Evolutionary conservation across 352 stramenopile species (phyloP).

Genomic region (Globisporangium echinulatum): DNA sequence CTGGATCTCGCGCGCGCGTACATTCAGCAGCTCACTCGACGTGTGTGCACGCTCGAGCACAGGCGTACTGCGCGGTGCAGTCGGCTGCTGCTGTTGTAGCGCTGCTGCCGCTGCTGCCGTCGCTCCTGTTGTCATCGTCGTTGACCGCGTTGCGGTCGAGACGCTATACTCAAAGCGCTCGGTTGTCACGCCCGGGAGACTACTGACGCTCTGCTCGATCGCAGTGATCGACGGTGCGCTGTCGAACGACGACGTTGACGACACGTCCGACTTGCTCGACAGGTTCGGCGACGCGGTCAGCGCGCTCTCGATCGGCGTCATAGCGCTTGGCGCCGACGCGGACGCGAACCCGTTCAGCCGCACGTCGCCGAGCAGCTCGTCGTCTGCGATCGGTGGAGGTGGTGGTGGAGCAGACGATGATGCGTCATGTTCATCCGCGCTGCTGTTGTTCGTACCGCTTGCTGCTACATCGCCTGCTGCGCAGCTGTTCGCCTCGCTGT

Average conservation of each 20-base stretch:
- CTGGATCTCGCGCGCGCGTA: constrained; percentile 43
- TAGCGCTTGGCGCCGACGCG: constrained; percentile 23
- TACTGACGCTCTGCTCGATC: constrained; percentile 27
- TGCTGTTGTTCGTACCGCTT: neutral
- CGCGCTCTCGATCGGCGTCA: constrained; percentile 28
- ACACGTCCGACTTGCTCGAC: constrained; percentile 27
- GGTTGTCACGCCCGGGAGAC: constrained; percentile 25
- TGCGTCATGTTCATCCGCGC: neutral
- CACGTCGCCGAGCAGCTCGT: constrained; percentile 6
- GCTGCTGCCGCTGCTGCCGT: neutral
- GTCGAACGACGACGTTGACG: constrained; percentile 38
- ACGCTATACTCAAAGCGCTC: constrained; percentile 20
- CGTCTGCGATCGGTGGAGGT: constrained; percentile 7
- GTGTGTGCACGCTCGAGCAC: constrained; percentile 67
- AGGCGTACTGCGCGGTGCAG: constrained; percentile 24
- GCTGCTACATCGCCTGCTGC: neutral
- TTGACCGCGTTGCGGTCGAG: neutral
- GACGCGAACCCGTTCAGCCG: constrained; percentile 21
- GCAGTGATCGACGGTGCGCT: constrained; percentile 37
- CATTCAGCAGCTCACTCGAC: constrained; percentile 58
- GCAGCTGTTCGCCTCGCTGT: neutral
- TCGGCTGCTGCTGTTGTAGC: neutral
- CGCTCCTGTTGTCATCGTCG: neutral
- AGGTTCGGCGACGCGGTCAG: constrained; percentile 20
- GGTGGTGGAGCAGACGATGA: neutral